These are phyloP conservation scores for Talaromyces funiculosus DNA, from an alignment of 2,329 filamentous ascomycete species.

Conservation along the genomic window DNA sequence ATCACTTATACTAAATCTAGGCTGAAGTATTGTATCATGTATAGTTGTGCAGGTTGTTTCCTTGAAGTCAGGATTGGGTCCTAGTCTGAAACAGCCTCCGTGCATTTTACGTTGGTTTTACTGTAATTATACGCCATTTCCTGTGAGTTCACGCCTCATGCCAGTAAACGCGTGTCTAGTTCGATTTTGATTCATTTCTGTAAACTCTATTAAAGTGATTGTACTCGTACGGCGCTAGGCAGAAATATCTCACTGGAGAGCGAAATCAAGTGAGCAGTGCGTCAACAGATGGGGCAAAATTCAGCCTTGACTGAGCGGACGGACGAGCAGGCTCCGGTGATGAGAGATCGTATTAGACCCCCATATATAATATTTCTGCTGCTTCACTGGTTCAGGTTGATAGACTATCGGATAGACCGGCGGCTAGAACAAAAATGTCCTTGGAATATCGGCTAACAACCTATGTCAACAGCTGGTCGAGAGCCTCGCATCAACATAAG, in stretches of 20 bases:
- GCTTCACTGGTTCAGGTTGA: not conserved
- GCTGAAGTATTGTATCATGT: not conserved
- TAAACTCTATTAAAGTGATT: not conserved
- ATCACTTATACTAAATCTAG: not conserved
- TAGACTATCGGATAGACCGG: not conserved
- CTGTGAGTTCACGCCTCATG: not conserved
- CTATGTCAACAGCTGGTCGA: not conserved
- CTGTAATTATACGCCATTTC: not conserved
- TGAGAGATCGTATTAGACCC: not conserved
- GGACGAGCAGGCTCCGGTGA: not conserved
- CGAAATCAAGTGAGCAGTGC: not conserved
- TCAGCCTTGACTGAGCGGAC: not conserved
- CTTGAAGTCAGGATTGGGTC: not conserved
- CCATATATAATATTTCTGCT: not conserved
- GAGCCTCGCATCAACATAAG: not conserved
- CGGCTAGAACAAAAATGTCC: not conserved
- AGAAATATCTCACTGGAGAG: not conserved
- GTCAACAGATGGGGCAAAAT: not conserved
- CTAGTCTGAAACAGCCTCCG: not conserved
- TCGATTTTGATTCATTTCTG: not conserved
- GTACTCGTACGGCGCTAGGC: not conserved
- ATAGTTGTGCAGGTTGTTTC: not conserved
- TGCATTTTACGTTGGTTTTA: not conserved
- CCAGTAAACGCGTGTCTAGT: not conserved
- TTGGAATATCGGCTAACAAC: not conserved